Conservation (phyloP, 2,329 filamentous ascomycete genomes). For the Alternaria brassicae region DNA sequence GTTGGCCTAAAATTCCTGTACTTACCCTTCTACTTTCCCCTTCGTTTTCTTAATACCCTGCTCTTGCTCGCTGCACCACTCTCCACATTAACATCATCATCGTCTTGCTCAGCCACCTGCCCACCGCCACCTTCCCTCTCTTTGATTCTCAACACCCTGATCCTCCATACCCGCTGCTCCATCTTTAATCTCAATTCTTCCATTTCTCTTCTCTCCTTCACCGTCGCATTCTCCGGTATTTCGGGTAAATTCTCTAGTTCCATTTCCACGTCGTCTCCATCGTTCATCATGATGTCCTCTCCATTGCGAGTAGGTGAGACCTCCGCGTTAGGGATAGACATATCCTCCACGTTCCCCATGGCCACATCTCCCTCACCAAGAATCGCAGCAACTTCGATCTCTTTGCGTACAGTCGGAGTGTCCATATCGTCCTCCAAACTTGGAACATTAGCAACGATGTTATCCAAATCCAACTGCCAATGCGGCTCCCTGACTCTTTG, state of each 20-base stretch:
- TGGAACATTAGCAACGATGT: neutral
- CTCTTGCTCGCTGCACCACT: neutral
- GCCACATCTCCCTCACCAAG: neutral
- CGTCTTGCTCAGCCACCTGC: neutral
- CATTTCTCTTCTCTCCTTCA: constrained; percentile 4
- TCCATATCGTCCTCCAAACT: neutral
- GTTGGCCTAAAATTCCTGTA: too few relatives aligned
- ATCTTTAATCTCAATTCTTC: constrained; percentile 10
- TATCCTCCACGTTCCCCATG: neutral
- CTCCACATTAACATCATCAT: neutral
- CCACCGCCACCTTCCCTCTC: neutral
- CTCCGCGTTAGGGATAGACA: neutral
- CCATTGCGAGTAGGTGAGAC: neutral
- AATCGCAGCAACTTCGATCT: neutral
- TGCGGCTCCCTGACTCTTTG: constrained; percentile 4
- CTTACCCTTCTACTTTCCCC: neutral
- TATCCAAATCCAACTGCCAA: constrained; percentile 5
- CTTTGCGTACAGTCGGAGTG: neutral
- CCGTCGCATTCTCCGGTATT: constrained; percentile 4
- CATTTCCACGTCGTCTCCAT: neutral
- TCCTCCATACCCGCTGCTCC: constrained; percentile 13
- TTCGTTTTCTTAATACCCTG: neutral
- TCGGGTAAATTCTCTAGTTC: neutral
- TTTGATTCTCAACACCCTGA: constrained; percentile 6
- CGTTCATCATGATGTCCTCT: neutral